These are phyloP conservation scores for Solanum gandarillasii DNA, from an alignment of 257 asterid species.

Conservation along the genomic window DNA sequence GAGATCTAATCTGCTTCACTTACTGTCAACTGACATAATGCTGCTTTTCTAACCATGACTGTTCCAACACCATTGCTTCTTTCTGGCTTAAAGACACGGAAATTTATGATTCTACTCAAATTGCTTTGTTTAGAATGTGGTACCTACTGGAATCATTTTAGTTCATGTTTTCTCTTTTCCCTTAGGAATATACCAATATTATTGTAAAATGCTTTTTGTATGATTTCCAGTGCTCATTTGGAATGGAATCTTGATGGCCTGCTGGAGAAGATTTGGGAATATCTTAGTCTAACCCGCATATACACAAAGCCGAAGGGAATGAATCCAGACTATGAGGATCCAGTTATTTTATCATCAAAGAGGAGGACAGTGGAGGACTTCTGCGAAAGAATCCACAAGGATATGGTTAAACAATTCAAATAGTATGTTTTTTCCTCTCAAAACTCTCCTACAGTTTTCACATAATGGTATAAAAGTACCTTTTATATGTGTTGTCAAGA, in stretches of 20 bases:
- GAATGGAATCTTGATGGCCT: constrained; percentile 99
- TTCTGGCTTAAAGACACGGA: neutral
- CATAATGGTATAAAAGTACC: neutral
- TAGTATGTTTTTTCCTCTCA: constrained; percentile 39
- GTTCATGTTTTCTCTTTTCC: neutral
- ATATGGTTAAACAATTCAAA: constrained; percentile 89
- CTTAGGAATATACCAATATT: neutral
- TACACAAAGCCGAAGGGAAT: constrained; percentile 98
- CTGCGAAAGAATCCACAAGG: constrained; percentile 87
- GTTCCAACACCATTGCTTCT: neutral
- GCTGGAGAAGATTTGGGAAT: constrained; percentile 92
- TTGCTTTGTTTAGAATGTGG: neutral
- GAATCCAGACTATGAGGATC: constrained; percentile 99
- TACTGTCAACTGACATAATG: neutral
- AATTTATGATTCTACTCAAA: neutral
- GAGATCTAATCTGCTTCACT: neutral
- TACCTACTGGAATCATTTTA: neutral
- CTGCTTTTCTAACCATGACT: neutral
- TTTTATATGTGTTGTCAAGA: neutral
- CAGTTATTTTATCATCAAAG: constrained; percentile 90
- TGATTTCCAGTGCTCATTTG: constrained; percentile 67
- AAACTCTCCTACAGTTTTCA: neutral
- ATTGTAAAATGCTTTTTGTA: neutral
- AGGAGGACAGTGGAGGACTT: constrained; percentile 85
- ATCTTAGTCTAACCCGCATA: constrained; percentile 84